Evolutionary conservation across 768 basidiomycete species (phyloP), one percentile per base, ranked within the genome.

Genomic region (Suillus cothurnatus): DNA sequence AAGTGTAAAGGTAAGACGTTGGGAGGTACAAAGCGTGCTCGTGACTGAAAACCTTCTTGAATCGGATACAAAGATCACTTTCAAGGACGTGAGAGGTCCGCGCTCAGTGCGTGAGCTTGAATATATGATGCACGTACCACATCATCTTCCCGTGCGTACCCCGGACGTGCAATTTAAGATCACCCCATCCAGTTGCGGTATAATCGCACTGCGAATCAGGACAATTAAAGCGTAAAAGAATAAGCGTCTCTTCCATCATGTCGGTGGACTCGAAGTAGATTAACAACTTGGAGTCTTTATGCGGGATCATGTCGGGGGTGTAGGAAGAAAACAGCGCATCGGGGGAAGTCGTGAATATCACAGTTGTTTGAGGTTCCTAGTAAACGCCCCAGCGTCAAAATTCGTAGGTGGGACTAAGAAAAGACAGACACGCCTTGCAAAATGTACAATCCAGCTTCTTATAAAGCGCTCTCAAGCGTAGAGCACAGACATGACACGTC

Each of bases 381-480:
- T 12, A 58, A 21, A 12, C 23, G 38, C 23, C 15, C 49, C 4
- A 32, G 47, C 43, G 28, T 64, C 12, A 49, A 68, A 6, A 56
- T 61, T 38, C 39, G 55, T 57, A 32, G 31, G 26, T 6, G 32
- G 7, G n/a, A 26, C 15, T 8, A 66, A 28, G 19, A 58, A 55
- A 38, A 50, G 9, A 8, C 39, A n/a, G 21, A 31, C 84, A 14
- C 61, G 91, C 94, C 86, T 99, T 99, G 84, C 97, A 99, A 76
- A 97, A 97, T 1, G 97, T 94, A 73, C 97, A 99, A 17, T 95
- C 93, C 49, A 79, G 81, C 76, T 93, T 96, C 82, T 98, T 98
- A 82, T 97, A 99, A 56, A 99, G 79, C 4, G 94, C 94, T 45
- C 97, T 80, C 34, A 99, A 77, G 8, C 97, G 86, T 60, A 98